phyloP scores from a whole-genome alignment of 345 rosid genomes.

The Linum tenue region DNA sequence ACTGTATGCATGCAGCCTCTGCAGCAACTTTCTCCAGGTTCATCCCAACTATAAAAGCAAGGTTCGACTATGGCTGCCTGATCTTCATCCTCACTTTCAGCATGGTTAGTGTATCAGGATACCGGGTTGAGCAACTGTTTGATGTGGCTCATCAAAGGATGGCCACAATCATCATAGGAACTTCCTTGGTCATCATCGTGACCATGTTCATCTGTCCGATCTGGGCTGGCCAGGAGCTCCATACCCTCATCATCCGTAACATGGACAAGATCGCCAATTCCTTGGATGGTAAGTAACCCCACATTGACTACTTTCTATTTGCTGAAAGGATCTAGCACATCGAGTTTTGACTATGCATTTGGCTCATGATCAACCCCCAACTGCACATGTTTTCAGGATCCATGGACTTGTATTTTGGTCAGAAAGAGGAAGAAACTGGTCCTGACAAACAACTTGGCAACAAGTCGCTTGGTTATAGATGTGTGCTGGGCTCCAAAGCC shows the following conservation, averaged over 20 bases:
- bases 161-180: constrained; percentile 55
- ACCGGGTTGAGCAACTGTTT: constrained; percentile 42
- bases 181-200: constrained; percentile 47
- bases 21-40: constrained; percentile 69
- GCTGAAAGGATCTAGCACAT: not conserved
- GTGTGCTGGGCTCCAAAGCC: constrained; percentile 67
- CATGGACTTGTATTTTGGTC: constrained; percentile 36
- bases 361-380: too few species aligned
- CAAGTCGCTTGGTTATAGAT: constrained; percentile 31
- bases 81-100: constrained; percentile 81
- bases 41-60: constrained; percentile 56
- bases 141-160: constrained; percentile 53
- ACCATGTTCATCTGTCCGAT: constrained; percentile 52
- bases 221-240: constrained; percentile 79
- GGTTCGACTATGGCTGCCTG: constrained; percentile 64
- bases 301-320: not conserved
- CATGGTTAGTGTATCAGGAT: constrained; percentile 57
- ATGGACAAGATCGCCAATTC: constrained; percentile 54
- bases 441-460: not conserved
- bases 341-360: too few species aligned
- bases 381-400: constrained; percentile 28
- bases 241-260: constrained; percentile 41
- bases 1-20: constrained; percentile 36
- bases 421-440: constrained; percentile 14
- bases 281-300: constrained; percentile 38